Conservation (phyloP, 257 asterid species). For the Solanum stenotomum region DNA sequence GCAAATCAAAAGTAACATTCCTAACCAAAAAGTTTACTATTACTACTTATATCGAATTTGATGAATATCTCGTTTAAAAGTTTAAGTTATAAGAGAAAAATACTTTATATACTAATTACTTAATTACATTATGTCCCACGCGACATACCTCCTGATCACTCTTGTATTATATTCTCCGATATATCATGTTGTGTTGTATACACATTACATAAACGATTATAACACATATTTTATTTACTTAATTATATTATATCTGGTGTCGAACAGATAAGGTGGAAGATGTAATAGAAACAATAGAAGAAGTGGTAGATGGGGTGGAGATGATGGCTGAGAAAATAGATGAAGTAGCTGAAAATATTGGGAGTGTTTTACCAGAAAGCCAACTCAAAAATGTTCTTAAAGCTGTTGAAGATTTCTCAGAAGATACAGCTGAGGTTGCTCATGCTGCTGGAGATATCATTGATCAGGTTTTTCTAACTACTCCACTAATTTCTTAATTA, state of each 20-base stretch:
- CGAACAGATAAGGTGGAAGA: slow-evolving; percentile 27
- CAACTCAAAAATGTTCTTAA: slow-evolving; percentile 25
- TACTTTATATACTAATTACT: too few species aligned
- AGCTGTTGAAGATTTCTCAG: slow-evolving; percentile 38
- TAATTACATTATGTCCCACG: too few species aligned
- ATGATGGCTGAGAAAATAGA: slow-evolving; percentile 52
- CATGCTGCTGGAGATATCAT: slow-evolving; percentile 38
- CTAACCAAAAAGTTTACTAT: neutral
- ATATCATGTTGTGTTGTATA: too few species aligned
- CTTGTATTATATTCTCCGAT: too few species aligned
- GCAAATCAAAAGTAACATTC: slow-evolving; percentile 43
- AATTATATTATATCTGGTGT: neutral
- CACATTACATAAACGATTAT: neutral
- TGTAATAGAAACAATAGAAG: slow-evolving; percentile 38
- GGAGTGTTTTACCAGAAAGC: slow-evolving; percentile 47
- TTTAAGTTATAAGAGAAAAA: too few species aligned
- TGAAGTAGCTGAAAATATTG: slow-evolving; percentile 37
- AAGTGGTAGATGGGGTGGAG: slow-evolving; percentile 50
- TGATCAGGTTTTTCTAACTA: slow-evolving; percentile 33
- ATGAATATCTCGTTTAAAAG: too few species aligned
- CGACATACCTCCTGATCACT: too few species aligned
- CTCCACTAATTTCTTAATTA: neutral
- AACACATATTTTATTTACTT: neutral
- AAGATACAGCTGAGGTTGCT: slow-evolving; percentile 42
- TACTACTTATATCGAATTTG: neutral